Base-by-base conservation (phyloP, 164 flowering plant species). In the Umbellularia californica region DNA sequence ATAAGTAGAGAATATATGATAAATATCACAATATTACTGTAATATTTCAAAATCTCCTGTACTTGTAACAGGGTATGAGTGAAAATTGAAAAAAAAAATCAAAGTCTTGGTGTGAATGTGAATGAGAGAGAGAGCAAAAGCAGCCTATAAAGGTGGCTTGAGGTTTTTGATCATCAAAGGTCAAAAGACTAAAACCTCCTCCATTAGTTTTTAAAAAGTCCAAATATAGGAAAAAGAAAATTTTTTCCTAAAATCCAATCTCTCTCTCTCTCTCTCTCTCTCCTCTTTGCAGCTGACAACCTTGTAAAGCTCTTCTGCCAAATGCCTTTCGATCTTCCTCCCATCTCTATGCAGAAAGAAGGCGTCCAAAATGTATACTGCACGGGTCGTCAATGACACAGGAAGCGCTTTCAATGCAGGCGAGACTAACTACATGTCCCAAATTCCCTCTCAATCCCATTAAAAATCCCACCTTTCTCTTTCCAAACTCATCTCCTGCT, bases 81-180 rank as follows among this genome's bases (percentile, higher is more conserved):
- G 11, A 41, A 41, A 7, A 41, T 41, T 41, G 47, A 41, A 41
- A 41, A n/a, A n/a, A n/a, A n/a, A 41, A 41, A 7, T 41, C 47
- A 41, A 41, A 41, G 11, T 1, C 47, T 41, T 41, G 47, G 47
- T 41, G 47, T 41, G 47, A 41, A 41, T 41, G 47, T 11, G 11
- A 41, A 0, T 3, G 17, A 64, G 17, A 25, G 22, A 68, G 64
- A 24, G 87, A 86, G 90, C 58, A 76, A 87, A 83, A 79, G 79
- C 65, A 82, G 93, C 86, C 93, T 84, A 80, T 76, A 85, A 84
- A 77, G 71, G 70, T 78, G 92, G 90, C 78, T 82, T 64, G 77
- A 20, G n/a, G 88, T 82, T 83, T 74, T 47, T 67, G 81, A 84
- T 87, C 85, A 84, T 80, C 79, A 86, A 55, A 9, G 47, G n/a